Percentiles rank a stretch among this genome's conserved stretches.
phyloP scores from a whole-genome alignment of 495 filamentous ascomycete species.

The Annulohypoxylon stygium region DNA sequence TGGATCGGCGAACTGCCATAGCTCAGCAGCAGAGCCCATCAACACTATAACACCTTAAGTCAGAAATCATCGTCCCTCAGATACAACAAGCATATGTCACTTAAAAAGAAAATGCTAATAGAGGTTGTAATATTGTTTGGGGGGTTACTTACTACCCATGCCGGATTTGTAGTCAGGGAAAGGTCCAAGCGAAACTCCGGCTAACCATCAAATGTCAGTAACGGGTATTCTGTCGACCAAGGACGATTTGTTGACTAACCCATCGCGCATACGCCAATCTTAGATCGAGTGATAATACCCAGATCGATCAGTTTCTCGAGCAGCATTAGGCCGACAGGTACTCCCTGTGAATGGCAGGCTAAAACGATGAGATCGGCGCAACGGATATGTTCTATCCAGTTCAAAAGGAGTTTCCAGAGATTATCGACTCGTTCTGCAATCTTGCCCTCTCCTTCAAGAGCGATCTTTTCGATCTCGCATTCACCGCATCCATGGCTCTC shows the following conservation, averaged over 20 bases:
- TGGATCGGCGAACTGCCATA: conserved; percentile 89
- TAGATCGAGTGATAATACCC: conserved; percentile 75
- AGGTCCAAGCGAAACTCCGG: conserved; percentile 92
- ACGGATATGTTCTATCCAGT: conserved; percentile 93
- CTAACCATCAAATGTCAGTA: conserved; percentile 55
- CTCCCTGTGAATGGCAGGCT: conserved; percentile 94
- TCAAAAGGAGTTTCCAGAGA: conserved; percentile 92
- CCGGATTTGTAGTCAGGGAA: conserved; percentile 88
- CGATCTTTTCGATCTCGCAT: conserved; percentile 86
- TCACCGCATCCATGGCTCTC: conserved; percentile 73
- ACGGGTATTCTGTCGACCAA: not conserved
- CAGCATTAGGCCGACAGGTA: conserved; percentile 94
- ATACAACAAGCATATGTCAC: too few species aligned
- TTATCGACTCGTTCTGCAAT: conserved; percentile 90
- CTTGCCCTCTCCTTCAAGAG: conserved; percentile 97
- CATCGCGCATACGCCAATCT: conserved; percentile 90
- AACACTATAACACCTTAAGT: conserved; percentile 59
- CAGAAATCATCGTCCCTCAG: conserved; percentile 8
- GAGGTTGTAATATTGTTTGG: not conserved
- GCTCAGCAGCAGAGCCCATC: conserved; percentile 87
- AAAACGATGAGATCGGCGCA: conserved; percentile 89
- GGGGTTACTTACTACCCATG: conserved; percentile 58
- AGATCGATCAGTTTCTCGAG: conserved; percentile 88
- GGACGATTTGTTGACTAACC: conserved; percentile 50
- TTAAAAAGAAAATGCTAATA: not conserved